These are phyloP conservation scores for Orbilia javanica DNA, from an alignment of 2,329 filamentous ascomycete species.

Conservation along the genomic window DNA sequence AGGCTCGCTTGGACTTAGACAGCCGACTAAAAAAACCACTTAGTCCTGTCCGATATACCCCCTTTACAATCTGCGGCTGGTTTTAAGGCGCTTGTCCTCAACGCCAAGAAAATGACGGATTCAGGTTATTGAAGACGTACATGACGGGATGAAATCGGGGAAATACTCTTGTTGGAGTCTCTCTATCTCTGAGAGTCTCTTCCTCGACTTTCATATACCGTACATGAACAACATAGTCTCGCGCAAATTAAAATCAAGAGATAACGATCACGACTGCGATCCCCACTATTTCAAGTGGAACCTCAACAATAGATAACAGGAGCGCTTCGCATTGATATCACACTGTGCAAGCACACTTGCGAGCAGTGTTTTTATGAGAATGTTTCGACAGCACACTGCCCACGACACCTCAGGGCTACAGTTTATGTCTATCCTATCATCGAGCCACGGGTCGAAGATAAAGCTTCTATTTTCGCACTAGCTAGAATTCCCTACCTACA, in stretches of 20 bases:
- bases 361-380: background rate
- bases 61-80: conserved; percentile 21
- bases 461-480: conserved; percentile 43
- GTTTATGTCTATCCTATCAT: conserved; percentile 27
- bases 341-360: background rate
- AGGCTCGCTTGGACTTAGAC: conserved; percentile 26
- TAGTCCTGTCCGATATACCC: conserved; percentile 34
- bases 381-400: background rate
- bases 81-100: conserved; percentile 66
- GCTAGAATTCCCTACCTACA: background rate
- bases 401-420: background rate
- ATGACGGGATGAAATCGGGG: background rate
- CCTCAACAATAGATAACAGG: conserved; percentile 19
- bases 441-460: conserved; percentile 19
- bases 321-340: background rate
- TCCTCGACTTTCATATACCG: background rate
- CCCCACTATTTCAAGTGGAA: conserved; percentile 18
- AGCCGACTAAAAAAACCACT: conserved; percentile 33
- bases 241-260: background rate
- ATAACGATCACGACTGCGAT: background rate
- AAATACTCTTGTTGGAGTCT: conserved; percentile 7
- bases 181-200: too few relatives aligned
- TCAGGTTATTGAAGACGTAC: conserved; percentile 1
- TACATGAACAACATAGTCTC: background rate
- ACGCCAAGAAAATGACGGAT: conserved; percentile 25